Conservation (phyloP, 257 asterid genomes). For the Craterostigma plantagineum region DNA sequence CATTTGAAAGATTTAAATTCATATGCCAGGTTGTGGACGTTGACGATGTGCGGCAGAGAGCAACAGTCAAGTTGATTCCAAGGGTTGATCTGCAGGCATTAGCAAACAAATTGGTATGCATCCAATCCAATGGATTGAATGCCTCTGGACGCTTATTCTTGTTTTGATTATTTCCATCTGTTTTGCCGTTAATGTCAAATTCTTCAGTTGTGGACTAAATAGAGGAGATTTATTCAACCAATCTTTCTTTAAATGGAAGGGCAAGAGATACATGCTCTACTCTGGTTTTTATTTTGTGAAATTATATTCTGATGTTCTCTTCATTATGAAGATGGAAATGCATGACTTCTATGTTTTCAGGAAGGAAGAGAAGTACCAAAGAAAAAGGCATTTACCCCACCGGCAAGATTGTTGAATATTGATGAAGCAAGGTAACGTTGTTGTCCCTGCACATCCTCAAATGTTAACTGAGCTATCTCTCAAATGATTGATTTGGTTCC, state of each 20-base stretch:
- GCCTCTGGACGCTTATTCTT: not conserved
- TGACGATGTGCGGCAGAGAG: constrained; percentile 82
- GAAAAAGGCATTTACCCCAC: constrained; percentile 72
- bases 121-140: constrained; percentile 3
- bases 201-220: no score
- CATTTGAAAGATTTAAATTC: constrained; percentile 2
- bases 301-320: no score
- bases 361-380: constrained; percentile 91
- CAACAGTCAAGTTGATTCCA: constrained; percentile 75
- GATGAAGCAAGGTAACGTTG: constrained; percentile 72
- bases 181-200: no score
- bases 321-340: no score
- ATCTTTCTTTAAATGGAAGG: no score
- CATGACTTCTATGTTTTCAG: constrained; percentile 40
- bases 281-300: no score
- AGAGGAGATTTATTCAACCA: no score
- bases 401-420: constrained; percentile 80
- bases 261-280: no score
- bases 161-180: not conserved
- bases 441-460: not conserved
- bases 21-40: constrained; percentile 65
- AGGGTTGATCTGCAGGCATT: constrained; percentile 84
- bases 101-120: constrained; percentile 63
- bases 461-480: not conserved
- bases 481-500: constrained; percentile 3